Percentiles rank a stretch among this genome's conserved stretches.
Evolutionary conservation across 805 yeast species (phyloP).

Genomic region (Saccharomyces kudriavzevii): DNA sequence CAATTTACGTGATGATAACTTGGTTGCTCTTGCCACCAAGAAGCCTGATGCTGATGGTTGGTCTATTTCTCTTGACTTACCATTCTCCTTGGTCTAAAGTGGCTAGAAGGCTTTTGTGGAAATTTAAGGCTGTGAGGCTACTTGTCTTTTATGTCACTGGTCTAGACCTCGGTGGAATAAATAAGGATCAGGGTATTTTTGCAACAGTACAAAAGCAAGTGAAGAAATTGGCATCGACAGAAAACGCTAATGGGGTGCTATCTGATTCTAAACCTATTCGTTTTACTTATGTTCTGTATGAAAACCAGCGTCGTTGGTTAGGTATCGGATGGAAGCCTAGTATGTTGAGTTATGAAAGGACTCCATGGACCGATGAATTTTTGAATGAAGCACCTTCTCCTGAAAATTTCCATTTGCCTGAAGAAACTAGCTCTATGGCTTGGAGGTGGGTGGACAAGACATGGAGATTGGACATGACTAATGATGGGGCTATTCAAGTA

Average conservation of each 20-base stretch:
- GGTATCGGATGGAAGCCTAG: slow-evolving; percentile 99
- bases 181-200: slow-evolving; percentile 35
- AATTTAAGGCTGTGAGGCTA: slow-evolving; percentile 59
- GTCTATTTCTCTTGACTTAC: slow-evolving; percentile 61
- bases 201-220: slow-evolving; percentile 37
- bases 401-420: slow-evolving; percentile 77
- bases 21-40: slow-evolving; percentile 66
- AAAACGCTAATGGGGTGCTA: slow-evolving; percentile 6
- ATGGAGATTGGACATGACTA: slow-evolving; percentile 85
- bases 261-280: slow-evolving; percentile 42
- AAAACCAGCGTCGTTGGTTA: slow-evolving; percentile 93
- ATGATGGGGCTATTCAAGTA: slow-evolving; percentile 75
- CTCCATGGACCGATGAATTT: slow-evolving; percentile 96
- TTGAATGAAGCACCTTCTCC: slow-evolving; percentile 76
- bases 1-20: slow-evolving; percentile 66
- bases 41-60: slow-evolving; percentile 48
- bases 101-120: slow-evolving; percentile 79
- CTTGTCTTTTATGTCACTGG: slow-evolving; percentile 81
- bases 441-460: slow-evolving; percentile 96
- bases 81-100: slow-evolving; percentile 83
- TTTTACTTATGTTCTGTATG: slow-evolving; percentile 86
- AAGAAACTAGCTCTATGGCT: slow-evolving; percentile 57
- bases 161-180: slow-evolving; percentile 56
- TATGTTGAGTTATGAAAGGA: slow-evolving; percentile 81
- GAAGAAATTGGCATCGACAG: slow-evolving; percentile 27